Conservation (phyloP, 345 rosid species). For the Pugionium dolabratum region DNA sequence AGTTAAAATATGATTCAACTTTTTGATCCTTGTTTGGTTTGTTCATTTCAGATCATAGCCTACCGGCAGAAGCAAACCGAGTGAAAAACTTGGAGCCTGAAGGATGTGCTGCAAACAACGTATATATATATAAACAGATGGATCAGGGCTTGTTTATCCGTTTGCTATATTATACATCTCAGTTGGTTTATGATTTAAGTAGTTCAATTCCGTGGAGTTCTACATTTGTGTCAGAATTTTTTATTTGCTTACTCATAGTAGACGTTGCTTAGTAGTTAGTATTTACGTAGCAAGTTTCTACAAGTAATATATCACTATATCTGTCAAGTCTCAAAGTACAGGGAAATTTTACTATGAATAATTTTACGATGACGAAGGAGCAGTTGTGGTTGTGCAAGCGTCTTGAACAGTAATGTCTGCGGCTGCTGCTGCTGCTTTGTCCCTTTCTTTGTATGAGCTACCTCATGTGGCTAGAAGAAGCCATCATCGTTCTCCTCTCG, state of each 20-base stretch:
- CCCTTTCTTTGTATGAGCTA: background rate
- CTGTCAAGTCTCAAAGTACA: conserved; percentile 1
- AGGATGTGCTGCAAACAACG: conserved; percentile 19
- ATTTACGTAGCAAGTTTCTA: background rate
- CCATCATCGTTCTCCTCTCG: conserved; percentile 22
- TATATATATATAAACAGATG: conserved; percentile 32
- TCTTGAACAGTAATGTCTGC: conserved; percentile 51
- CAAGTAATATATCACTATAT: background rate
- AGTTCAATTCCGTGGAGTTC: conserved; percentile 19
- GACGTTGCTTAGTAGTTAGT: conserved; percentile 18
- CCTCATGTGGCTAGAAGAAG: conserved; percentile 1
- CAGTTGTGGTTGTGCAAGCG: conserved; percentile 52
- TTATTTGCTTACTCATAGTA: conserved; percentile 13
- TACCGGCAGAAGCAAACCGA: conserved; percentile 35
- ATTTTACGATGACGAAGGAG: background rate
- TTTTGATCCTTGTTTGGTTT: conserved; percentile 16
- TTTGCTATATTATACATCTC: conserved; percentile 29
- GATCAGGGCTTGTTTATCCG: conserved; percentile 32
- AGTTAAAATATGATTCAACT: conserved; percentile 17
- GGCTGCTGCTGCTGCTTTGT: background rate
- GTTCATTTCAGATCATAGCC: conserved; percentile 36
- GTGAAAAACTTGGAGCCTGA: conserved; percentile 34
- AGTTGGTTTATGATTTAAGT: conserved; percentile 11
- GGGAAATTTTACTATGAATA: background rate
- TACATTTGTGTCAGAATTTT: background rate